phyloP scores from a whole-genome alignment of 1,284 basidiomycete species.

The Macrocybe sp. region DNA sequence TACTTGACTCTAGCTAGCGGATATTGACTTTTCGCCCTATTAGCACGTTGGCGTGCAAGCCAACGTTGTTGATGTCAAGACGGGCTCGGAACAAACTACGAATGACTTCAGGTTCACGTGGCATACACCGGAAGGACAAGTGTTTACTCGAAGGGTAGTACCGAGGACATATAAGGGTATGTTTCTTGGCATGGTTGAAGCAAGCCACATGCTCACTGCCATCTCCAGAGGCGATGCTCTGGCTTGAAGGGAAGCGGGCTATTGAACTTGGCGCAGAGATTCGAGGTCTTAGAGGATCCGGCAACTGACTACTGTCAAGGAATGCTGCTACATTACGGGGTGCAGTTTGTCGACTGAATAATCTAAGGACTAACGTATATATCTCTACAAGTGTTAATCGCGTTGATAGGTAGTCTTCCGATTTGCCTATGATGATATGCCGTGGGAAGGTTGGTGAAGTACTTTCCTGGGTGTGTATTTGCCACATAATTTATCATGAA shows the following conservation, averaged over 20 bases:
- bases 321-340: too few species aligned
- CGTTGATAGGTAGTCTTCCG: too few species aligned
- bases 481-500: too few species aligned
- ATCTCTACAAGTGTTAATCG: too few species aligned
- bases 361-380: too few species aligned
- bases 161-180: conserved; percentile 68
- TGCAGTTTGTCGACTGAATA: too few species aligned
- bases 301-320: too few species aligned
- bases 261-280: conserved; percentile 61
- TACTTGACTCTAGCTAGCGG: conserved; percentile 2
- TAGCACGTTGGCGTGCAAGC: conserved; percentile 73
- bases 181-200: conserved; percentile 11
- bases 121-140: conserved; percentile 38
- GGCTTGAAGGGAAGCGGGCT: conserved; percentile 73
- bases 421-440: too few species aligned
- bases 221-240: conserved; percentile 70
- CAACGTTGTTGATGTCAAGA: conserved; percentile 70
- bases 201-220: background rate
- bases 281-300: conserved; percentile 16
- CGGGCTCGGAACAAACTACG: conserved; percentile 61
- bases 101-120: conserved; percentile 74
- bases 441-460: too few species aligned
- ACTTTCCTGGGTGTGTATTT: too few species aligned
- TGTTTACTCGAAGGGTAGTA: conserved; percentile 51
- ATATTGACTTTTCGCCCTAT: conserved; percentile 3